phyloP scores from a whole-genome alignment of 1,139 yeast species.

The Saccharomyces pastorianus region DNA sequence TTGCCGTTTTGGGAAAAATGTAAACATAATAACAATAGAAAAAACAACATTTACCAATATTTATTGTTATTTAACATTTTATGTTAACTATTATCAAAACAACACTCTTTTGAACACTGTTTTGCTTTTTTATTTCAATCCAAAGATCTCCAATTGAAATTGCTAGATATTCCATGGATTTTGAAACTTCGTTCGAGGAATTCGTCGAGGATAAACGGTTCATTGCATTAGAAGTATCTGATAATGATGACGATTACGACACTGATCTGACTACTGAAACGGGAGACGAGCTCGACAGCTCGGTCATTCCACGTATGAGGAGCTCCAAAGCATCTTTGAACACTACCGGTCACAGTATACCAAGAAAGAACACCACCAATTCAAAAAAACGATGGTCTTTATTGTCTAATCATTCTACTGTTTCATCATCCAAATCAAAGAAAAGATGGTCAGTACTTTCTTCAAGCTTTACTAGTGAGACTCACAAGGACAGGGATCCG shows the following conservation, averaged over 20 bases:
- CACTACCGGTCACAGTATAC: not conserved
- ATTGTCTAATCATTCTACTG: conserved; percentile 24
- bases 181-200: conserved; percentile 10
- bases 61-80: not conserved
- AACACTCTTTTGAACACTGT: not conserved
- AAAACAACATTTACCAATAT: not conserved
- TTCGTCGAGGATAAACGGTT: conserved; percentile 16
- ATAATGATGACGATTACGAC: conserved; percentile 25
- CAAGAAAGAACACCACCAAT: conserved; percentile 6
- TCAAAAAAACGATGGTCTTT: conserved; percentile 29
- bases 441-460: conserved; percentile 30
- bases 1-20: conserved; percentile 1
- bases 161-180: conserved; percentile 2
- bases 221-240: conserved; percentile 30
- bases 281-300: not conserved
- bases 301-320: not conserved
- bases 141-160: not conserved
- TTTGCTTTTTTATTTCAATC: not conserved
- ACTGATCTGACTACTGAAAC: conserved; percentile 13
- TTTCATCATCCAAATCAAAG: conserved; percentile 13
- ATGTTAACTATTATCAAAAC: not conserved
- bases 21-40: conserved; percentile 7
- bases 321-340: not conserved
- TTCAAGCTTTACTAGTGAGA: conserved; percentile 13
- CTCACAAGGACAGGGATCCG: conserved; percentile 7